These are phyloP conservation scores for Leccinum angustisporum DNA, from an alignment of 1,284 basidiomycete genomes.

Conservation along the genomic window DNA sequence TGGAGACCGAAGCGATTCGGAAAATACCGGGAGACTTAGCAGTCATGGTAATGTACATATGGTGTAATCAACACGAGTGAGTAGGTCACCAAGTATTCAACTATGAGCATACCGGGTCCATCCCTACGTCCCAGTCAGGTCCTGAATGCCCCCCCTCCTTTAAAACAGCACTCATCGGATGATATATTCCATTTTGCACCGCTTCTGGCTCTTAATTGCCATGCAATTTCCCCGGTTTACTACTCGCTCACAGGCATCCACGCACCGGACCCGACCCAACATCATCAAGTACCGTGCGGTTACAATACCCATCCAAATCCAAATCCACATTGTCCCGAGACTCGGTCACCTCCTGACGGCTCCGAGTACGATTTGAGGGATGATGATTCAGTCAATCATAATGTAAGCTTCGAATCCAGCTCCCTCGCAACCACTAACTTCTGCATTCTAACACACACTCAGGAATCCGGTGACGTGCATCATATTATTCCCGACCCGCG, in stretches of 20 bases:
- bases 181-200: slow-evolving; percentile 1
- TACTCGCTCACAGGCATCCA: not conserved
- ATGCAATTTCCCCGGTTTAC: not conserved
- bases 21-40: not conserved
- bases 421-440: not conserved
- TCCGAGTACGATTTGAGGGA: not conserved
- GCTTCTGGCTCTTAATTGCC: not conserved
- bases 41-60: not conserved
- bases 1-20: not conserved
- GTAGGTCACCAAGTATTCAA: not conserved
- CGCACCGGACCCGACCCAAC: not conserved
- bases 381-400: not conserved
- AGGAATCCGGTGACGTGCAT: not conserved
- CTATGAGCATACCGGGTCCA: not conserved
- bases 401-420: not conserved
- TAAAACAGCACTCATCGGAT: not conserved
- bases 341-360: not conserved
- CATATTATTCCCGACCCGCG: not conserved
- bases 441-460: not conserved
- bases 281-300: not conserved
- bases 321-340: not conserved
- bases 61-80: not conserved
- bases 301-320: not conserved
- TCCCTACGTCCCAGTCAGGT: not conserved
- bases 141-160: not conserved